Evolutionary conservation across 345 rosid genomes (phyloP).

Genomic region (Rubroshorea leprosula): DNA sequence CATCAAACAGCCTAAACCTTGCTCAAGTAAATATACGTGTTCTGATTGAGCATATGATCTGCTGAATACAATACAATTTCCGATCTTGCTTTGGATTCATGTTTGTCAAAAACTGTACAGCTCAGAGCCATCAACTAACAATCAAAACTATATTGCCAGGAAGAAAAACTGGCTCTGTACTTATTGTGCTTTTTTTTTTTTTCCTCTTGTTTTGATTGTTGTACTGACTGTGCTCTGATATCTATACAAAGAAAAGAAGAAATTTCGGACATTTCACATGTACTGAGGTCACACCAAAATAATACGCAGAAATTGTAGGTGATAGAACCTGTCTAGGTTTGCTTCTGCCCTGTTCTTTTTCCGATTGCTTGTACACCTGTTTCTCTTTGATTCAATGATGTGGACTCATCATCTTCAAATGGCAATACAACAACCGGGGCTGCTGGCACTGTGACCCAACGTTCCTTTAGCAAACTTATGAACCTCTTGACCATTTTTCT

Average conservation of each 20-base stretch:
- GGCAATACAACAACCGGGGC: slow-evolving; percentile 81
- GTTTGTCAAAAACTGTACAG: too few species aligned
- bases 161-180: too few species aligned
- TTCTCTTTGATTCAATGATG: slow-evolving; percentile 31
- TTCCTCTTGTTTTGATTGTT: too few species aligned
- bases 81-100: too few species aligned
- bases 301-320: slow-evolving; percentile 5
- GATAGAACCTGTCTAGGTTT: slow-evolving; percentile 16
- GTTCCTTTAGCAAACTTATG: slow-evolving; percentile 53
- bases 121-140: too few species aligned
- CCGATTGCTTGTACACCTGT: slow-evolving; percentile 28
- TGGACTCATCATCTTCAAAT: slow-evolving; percentile 39
- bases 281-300: slow-evolving; percentile 9
- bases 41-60: too few species aligned
- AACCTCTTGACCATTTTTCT: slow-evolving; percentile 69
- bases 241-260: not conserved
- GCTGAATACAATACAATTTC: too few species aligned
- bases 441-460: slow-evolving; percentile 85
- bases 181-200: too few species aligned
- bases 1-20: too few species aligned
- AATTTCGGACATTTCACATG: not conserved
- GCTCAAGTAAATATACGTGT: too few species aligned
- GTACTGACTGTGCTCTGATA: too few species aligned
- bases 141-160: too few species aligned
- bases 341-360: slow-evolving; percentile 23